Conservation (phyloP, 2,329 filamentous ascomycete species). For the Aspergillus sojae region DNA sequence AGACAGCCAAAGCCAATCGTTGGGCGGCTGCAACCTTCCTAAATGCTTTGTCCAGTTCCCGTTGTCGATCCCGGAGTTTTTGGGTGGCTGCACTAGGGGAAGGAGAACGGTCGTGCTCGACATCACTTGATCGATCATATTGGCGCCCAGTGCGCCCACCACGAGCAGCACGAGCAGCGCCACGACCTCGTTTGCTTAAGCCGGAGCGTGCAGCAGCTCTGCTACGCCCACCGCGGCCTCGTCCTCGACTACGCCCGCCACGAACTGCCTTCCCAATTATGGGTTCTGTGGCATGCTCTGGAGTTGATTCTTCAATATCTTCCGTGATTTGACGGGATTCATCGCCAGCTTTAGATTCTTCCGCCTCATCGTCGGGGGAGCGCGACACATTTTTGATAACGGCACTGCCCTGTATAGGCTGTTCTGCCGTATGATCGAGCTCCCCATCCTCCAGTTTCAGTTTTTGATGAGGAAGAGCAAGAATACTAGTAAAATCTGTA, state of each 20-base stretch:
- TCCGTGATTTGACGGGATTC: conserved; percentile 28
- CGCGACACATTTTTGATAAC: conserved; percentile 22
- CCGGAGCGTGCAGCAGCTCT: conserved; percentile 29
- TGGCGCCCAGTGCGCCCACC: conserved; percentile 27
- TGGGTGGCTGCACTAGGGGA: conserved; percentile 40
- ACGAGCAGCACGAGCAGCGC: conserved; percentile 30
- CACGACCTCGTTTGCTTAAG: conserved; percentile 30
- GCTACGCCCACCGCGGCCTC: conserved; percentile 39
- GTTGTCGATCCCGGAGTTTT: conserved; percentile 44
- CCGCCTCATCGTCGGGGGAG: conserved; percentile 20
- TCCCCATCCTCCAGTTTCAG: conserved; percentile 35
- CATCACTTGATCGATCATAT: conserved; percentile 33
- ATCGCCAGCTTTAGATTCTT: conserved; percentile 16
- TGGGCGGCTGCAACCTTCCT: conserved; percentile 46
- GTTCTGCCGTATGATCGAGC: conserved; percentile 23
- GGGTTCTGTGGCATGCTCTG: conserved; percentile 23
- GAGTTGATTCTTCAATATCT: conserved; percentile 24
- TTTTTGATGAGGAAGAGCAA: conserved; percentile 31
- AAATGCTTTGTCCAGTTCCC: conserved; percentile 46
- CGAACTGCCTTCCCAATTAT: conserved; percentile 27
- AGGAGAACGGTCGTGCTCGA: conserved; percentile 35
- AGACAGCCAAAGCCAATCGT: conserved; percentile 40
- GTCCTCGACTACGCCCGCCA: conserved; percentile 35
- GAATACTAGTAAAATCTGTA: conserved; percentile 16
- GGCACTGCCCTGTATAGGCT: conserved; percentile 26